Base-by-base conservation (phyloP, 1,284 basidiomycete genomes). In the Neonothopanus nambi region DNA sequence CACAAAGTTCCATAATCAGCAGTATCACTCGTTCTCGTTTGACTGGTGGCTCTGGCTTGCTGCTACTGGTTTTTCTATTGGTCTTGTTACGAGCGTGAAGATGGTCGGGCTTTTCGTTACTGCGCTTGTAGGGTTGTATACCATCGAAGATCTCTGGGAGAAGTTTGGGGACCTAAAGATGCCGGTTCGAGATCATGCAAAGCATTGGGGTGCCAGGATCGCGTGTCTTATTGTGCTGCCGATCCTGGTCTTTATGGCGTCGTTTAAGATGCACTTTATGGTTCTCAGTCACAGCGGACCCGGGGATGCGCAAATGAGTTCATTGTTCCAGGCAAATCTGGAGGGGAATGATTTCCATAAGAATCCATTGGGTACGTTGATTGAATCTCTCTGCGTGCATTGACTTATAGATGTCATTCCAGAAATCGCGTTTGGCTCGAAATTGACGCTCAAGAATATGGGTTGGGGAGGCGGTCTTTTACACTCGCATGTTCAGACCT, bases 281-380 rank as follows among this genome's bases (percentile, higher is more conserved):
- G 82, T 99, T 61, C 79, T 99, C 48, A 97, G 93, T 70, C 91
- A 93, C 57, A 91, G 93, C 3, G 96, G 96, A 39, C 92, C 96
- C 7, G 96, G 96, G 18, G 96, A 99, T 67, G 90, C 95, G 1
- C 96, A 99, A 70, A 99, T 99, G 96, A 94, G 91, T 69, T 96
- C 93, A 3, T 79, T 99, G 23, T 99, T 99, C 83, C 96, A 99
- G 71, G 94, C 95, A n/a, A 93, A 98, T 64, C 80, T 99, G 3
- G 78, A 84, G 23, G 97, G 96, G 33, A 99, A 98, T 67, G 93
- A 97, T 65, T 98, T 98, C 72, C 76, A 86, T 13, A 77, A 81
- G 57, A 94, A 93, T 63, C 95, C 95, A 3, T 82, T 95, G 1
- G 87, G 90, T 89, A 11, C 11, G 9, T 4, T 26, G 23, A 26